phyloP scores from a whole-genome alignment of 768 basidiomycete genomes.

The Crassisporium funariophilum region DNA sequence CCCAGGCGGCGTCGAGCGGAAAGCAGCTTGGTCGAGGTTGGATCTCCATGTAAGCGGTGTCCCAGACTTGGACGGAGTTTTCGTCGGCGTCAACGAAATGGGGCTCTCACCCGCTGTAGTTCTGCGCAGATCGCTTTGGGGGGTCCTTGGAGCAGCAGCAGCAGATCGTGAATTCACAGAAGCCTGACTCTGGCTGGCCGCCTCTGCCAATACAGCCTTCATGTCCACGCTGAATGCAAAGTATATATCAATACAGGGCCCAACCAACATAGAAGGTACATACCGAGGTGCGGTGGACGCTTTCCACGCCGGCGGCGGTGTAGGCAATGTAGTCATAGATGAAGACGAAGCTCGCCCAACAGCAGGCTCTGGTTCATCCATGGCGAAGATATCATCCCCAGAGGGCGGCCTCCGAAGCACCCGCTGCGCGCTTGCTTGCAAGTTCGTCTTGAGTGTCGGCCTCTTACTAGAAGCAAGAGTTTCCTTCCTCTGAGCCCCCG shows the following conservation, averaged over 20 bases:
- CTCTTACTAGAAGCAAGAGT: constrained; percentile 11
- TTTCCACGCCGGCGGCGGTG: constrained; percentile 48
- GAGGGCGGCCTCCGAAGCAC: constrained; percentile 37
- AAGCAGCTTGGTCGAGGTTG: neutral
- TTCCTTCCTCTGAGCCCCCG: too few species aligned
- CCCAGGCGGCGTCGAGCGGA: neutral
- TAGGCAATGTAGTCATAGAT: constrained; percentile 35
- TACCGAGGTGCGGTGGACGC: constrained; percentile 51
- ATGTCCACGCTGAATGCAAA: constrained; percentile 68
- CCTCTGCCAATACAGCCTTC: constrained; percentile 85
- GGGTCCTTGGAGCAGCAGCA: neutral
- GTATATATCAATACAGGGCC: constrained; percentile 3
- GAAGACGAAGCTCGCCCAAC: constrained; percentile 16
- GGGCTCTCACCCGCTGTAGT: neutral
- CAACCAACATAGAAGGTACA: constrained; percentile 22
- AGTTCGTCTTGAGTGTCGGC: constrained; percentile 22
- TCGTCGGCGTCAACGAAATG: neutral
- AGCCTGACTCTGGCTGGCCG: constrained; percentile 34
- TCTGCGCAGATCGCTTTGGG: constrained; percentile 4
- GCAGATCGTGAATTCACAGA: constrained; percentile 2
- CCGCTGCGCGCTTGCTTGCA: too few species aligned
- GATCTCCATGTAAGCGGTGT: constrained; percentile 7
- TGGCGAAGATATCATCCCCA: constrained; percentile 75
- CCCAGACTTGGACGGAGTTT: neutral
- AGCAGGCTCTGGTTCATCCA: constrained; percentile 73